phyloP scores from a whole-genome alignment of 1,284 basidiomycete genomes.

The Ustilago trichophora region DNA sequence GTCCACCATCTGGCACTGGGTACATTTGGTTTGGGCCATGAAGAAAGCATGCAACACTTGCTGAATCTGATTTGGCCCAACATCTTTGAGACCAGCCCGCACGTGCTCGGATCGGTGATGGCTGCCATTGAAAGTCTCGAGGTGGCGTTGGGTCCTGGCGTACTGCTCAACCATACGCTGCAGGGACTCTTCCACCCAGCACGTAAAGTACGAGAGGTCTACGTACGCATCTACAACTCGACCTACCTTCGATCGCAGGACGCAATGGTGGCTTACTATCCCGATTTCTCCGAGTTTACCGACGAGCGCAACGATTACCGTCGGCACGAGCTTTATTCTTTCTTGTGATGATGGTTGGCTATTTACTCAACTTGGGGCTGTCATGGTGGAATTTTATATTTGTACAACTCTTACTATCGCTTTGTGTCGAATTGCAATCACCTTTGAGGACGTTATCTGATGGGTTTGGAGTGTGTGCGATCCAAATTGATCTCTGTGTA shows the following conservation, averaged over 20 bases:
- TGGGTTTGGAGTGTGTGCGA: too few species aligned
- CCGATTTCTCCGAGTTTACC: slow-evolving; percentile 67
- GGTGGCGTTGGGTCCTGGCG: slow-evolving; percentile 90
- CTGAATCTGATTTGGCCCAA: slow-evolving; percentile 99
- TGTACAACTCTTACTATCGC: too few species aligned
- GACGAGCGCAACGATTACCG: slow-evolving; percentile 60
- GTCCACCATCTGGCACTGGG: slow-evolving; percentile 98
- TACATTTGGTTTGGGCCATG: slow-evolving; percentile 94
- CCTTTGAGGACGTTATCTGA: too few species aligned
- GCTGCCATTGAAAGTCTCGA: slow-evolving; percentile 92
- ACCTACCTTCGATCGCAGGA: slow-evolving; percentile 82
- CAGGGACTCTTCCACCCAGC: slow-evolving; percentile 74
- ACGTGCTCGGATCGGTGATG: slow-evolving; percentile 85
- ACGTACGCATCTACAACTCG: slow-evolving; percentile 80
- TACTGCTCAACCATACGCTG: slow-evolving; percentile 80
- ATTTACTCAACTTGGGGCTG: too few species aligned
- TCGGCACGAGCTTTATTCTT: slow-evolving; percentile 56
- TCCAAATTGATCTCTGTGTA: too few species aligned
- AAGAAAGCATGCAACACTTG: slow-evolving; percentile 95
- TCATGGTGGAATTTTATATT: too few species aligned
- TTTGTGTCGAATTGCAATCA: too few species aligned
- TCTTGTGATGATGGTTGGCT: too few species aligned
- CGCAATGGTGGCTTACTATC: slow-evolving; percentile 92
- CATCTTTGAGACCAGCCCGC: slow-evolving; percentile 96
- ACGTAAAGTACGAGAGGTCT: slow-evolving; percentile 88